Base-by-base conservation (phyloP, 2,329 filamentous ascomycete genomes). In the Epichloe amarillans region DNA sequence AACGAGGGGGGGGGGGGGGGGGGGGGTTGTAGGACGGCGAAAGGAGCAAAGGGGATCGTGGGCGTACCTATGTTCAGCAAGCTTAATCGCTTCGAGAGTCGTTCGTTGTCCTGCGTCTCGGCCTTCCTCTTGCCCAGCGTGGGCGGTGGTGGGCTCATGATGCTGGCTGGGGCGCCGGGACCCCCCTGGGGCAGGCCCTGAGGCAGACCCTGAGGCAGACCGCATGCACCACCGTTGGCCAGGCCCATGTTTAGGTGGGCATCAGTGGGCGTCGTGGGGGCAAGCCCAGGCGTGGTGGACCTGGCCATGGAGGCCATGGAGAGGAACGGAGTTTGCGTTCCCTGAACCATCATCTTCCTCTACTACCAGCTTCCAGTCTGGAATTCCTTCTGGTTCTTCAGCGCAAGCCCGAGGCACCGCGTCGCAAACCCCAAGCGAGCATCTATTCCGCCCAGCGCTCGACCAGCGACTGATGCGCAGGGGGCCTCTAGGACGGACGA, bases 41-140 rank as follows among this genome's bases (percentile, higher is more conserved):
- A 21, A 5, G 14, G 37, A 42, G 11, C 15, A 7, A 26, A 11
- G 15, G 4, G 7, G 33, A 26, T 39, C 17, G 14, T 14, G 21
- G 5, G 44, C 46, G 19, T 79, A 93, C 88, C 86, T 56, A 96
- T 70, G 64, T 90, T 89, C 50, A 96, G 75, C 48, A 86, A 72
- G 63, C 88, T 86, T 66, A 96, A 76, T 56, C 85, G 79, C 72
- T 96, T 96, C 45, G 85, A 84, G 56, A 96, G 76, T 49, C 89
- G 83, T 69, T 94, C 79, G 57, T 79, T 81, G 60, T 79, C 73
- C 54, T 78, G 76, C 14, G 66, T 64, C 49, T 80, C 75, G 52
- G 79, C 76, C 66, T 82, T 83, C 59, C 80, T 70, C 69, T 83
- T 84, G 61, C 73, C 46, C 42, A 50, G 43, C 56, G 55, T 39